Conservation (phyloP, 352 stramenopile genomes). For the Phytophthora cajani region DNA sequence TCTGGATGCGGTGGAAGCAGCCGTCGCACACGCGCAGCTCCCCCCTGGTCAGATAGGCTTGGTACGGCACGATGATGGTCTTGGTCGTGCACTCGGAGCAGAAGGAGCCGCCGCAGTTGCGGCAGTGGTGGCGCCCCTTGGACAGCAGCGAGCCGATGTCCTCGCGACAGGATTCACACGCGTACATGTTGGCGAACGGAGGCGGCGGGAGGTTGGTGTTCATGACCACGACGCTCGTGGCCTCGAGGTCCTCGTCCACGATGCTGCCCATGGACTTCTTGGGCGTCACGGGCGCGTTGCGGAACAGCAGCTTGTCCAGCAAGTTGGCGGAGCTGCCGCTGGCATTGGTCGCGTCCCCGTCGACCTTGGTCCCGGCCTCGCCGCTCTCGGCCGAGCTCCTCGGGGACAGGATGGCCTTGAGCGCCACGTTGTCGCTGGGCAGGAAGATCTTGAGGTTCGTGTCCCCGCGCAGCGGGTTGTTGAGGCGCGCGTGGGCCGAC, state of each 20-base stretch:
- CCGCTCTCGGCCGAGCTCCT: slow-evolving; percentile 14
- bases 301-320: slow-evolving; percentile 52
- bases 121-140: slow-evolving; percentile 79
- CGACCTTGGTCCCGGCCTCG: neutral
- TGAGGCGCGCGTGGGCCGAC: slow-evolving; percentile 4
- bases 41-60: slow-evolving; percentile 61
- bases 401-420: slow-evolving; percentile 66
- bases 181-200: slow-evolving; percentile 82
- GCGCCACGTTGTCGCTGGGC: slow-evolving; percentile 55
- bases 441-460: slow-evolving; percentile 60
- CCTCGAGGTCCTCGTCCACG: slow-evolving; percentile 57
- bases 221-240: slow-evolving; percentile 52
- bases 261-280: slow-evolving; percentile 45
- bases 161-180: slow-evolving; percentile 72
- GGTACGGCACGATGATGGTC: slow-evolving; percentile 63
- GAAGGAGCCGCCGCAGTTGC: slow-evolving; percentile 83
- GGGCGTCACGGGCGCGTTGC: slow-evolving; percentile 19
- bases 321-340: slow-evolving; percentile 27
- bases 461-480: slow-evolving; percentile 37
- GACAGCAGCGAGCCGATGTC: slow-evolving; percentile 77
- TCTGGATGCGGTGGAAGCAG: slow-evolving; percentile 74
- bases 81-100: slow-evolving; percentile 69
- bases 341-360: slow-evolving; percentile 6
- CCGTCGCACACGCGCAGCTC: slow-evolving; percentile 78
- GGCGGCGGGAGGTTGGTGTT: slow-evolving; percentile 64